Evolutionary conservation across 345 rosid species (phyloP).

Genomic region (Odontarrhena argentea): DNA sequence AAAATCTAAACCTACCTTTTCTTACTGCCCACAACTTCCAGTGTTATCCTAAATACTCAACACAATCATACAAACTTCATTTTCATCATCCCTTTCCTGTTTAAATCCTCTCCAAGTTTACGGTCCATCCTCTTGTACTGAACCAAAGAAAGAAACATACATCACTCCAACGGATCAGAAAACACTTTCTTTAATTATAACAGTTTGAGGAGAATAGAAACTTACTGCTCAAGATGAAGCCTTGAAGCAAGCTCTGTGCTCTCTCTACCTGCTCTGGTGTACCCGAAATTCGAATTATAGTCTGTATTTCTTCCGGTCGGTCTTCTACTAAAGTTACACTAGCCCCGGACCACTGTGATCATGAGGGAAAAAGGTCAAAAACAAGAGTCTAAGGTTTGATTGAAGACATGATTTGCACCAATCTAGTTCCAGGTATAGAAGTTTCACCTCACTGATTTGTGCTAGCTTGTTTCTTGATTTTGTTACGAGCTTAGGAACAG

Average conservation of each 20-base stretch:
- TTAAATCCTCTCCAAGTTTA: conserved; percentile 33
- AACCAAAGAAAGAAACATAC: conserved; percentile 31
- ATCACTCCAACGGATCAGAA: not conserved
- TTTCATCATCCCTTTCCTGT: not conserved
- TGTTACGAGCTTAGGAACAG: conserved; percentile 78
- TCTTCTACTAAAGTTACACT: conserved; percentile 78
- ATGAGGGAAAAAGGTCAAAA: conserved; percentile 17
- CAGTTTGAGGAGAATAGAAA: conserved; percentile 14
- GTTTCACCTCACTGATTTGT: conserved; percentile 87
- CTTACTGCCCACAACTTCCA: conserved; percentile 21
- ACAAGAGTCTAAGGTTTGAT: not conserved
- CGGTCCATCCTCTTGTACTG: conserved; percentile 81
- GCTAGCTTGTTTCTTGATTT: conserved; percentile 90
- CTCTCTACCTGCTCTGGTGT: conserved; percentile 95
- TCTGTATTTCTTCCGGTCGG: conserved; percentile 64
- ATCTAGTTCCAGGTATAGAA: conserved; percentile 10
- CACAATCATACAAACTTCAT: conserved; percentile 27
- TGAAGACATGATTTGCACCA: conserved; percentile 13
- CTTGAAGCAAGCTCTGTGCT: conserved; percentile 98
- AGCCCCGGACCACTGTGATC: conserved; percentile 87
- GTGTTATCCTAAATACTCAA: conserved; percentile 28
- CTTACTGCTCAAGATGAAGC: conserved; percentile 96
- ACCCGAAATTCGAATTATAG: conserved; percentile 83
- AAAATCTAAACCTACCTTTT: conserved; percentile 26
- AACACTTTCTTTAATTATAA: not conserved